Conservation (phyloP, 2,329 filamentous ascomycete species). For the Cryphonectria radicalis region DNA sequence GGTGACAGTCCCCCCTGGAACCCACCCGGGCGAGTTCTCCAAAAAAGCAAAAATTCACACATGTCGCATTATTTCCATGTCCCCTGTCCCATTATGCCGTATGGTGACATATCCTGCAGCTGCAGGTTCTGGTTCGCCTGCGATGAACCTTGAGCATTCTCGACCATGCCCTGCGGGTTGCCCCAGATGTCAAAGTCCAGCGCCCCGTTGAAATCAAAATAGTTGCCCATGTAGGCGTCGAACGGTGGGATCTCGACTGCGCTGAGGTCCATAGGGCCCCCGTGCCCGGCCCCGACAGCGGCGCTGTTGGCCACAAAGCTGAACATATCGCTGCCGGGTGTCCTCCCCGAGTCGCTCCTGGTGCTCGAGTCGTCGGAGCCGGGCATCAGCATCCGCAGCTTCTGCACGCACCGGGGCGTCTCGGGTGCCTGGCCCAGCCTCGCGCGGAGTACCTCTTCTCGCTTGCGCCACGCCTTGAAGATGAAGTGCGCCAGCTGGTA, state of each 20-base stretch:
- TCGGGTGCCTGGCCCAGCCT: slow-evolving; percentile 43
- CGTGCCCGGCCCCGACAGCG: background rate
- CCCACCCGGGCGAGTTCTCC: no score
- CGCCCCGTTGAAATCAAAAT: slow-evolving; percentile 45
- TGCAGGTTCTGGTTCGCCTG: slow-evolving; percentile 9
- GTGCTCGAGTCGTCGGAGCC: slow-evolving; percentile 37
- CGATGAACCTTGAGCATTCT: background rate
- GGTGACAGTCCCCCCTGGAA: background rate
- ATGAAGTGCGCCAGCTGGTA: slow-evolving; percentile 51
- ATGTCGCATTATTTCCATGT: slow-evolving; percentile 5
- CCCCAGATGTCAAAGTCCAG: slow-evolving; percentile 54
- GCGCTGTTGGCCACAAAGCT: background rate
- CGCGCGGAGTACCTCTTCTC: slow-evolving; percentile 46
- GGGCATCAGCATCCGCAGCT: slow-evolving; percentile 49
- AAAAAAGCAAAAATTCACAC: background rate
- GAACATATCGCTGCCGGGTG: slow-evolving; percentile 25
- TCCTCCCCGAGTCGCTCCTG: slow-evolving; percentile 35
- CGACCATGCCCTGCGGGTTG: slow-evolving; percentile 28
- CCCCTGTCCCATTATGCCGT: slow-evolving; percentile 25
- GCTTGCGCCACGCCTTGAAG: slow-evolving; percentile 57
- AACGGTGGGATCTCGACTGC: slow-evolving; percentile 36
- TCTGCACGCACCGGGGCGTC: slow-evolving; percentile 51
- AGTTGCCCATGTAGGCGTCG: slow-evolving; percentile 51
- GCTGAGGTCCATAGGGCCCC: slow-evolving; percentile 18
- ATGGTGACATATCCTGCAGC: slow-evolving; percentile 31